Percentiles rank a stretch among this genome's conserved stretches.
These are phyloP conservation scores for Alternaria ventricosa DNA, from an alignment of 2,329 filamentous ascomycete genomes.

Conservation along the genomic window DNA sequence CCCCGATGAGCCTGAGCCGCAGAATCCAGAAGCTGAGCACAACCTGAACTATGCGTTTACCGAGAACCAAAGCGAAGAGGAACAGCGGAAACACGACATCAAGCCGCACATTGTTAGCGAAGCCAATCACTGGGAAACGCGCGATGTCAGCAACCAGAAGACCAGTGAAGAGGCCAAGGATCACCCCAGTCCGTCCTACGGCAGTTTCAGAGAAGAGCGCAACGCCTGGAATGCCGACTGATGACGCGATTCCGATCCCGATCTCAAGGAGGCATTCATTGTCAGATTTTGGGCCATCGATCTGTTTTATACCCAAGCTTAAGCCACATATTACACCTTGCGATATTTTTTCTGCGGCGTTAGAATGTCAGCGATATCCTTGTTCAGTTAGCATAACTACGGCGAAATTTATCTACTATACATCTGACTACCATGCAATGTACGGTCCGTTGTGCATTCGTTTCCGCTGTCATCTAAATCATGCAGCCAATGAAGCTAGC, in stretches of 20 bases:
- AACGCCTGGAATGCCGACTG: slow-evolving; percentile 48
- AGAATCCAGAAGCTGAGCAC: slow-evolving; percentile 53
- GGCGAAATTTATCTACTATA: not conserved
- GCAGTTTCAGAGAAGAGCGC: slow-evolving; percentile 52
- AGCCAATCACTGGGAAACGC: slow-evolving; percentile 52
- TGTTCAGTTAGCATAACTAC: not conserved
- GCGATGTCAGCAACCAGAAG: slow-evolving; percentile 33
- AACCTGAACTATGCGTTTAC: slow-evolving; percentile 54
- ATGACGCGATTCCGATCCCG: slow-evolving; percentile 6
- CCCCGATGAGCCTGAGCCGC: slow-evolving; percentile 53
- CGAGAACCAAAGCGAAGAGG: slow-evolving; percentile 46
- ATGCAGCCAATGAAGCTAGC: not conserved
- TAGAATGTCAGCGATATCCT: not conserved
- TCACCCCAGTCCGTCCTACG: slow-evolving; percentile 46
- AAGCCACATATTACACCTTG: slow-evolving; percentile 5
- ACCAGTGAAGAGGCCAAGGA: slow-evolving; percentile 25
- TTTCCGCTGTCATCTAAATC: not conserved
- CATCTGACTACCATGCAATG: not conserved
- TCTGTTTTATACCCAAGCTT: slow-evolving; percentile 19
- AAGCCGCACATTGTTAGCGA: slow-evolving; percentile 51
- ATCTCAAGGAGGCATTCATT: not conserved
- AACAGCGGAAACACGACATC: slow-evolving; percentile 40
- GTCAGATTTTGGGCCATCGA: slow-evolving; percentile 1
- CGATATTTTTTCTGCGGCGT: slow-evolving; percentile 4
- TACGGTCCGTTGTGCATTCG: not conserved